A percentile compares a stretch with the other conserved stretches of the same genome.
These are phyloP conservation scores for Aspergillus sp. DNA, from an alignment of 2,329 filamentous ascomycete species.

Conservation along the genomic window DNA sequence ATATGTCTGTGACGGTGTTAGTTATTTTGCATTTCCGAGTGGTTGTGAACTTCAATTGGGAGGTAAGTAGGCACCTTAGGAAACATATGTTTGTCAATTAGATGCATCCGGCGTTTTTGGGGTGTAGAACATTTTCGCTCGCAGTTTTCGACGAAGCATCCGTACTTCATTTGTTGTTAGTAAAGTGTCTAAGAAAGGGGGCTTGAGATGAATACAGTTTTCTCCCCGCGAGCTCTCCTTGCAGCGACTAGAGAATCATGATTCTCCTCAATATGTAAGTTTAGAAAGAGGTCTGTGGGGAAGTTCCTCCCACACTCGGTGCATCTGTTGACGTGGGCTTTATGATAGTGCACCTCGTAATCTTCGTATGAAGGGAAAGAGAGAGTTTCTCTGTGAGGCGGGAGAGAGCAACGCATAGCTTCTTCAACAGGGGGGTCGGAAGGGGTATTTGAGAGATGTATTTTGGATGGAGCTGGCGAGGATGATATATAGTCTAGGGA, in stretches of 20 bases:
- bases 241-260: constrained; percentile 79
- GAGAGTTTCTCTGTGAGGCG: constrained; percentile 71
- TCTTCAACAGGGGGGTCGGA: constrained; percentile 29
- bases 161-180: constrained; percentile 60
- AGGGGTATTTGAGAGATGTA: constrained; percentile 57
- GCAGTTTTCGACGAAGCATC: constrained; percentile 87
- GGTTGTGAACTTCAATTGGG: background rate
- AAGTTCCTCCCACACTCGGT: constrained; percentile 83
- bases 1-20: constrained; percentile 57
- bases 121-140: constrained; percentile 79
- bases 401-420: constrained; percentile 76
- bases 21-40: background rate
- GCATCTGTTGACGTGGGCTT: constrained; percentile 80
- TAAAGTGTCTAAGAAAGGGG: background rate
- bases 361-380: constrained; percentile 73
- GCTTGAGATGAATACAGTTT: constrained; percentile 63
- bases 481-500: constrained; percentile 27
- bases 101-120: constrained; percentile 80
- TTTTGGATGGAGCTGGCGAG: constrained; percentile 48
- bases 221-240: constrained; percentile 75
- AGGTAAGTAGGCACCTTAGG: constrained; percentile 54
- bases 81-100: constrained; percentile 93
- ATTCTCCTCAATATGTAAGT: constrained; percentile 84
- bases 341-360: constrained; percentile 83
- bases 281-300: constrained; percentile 76